Base-by-base conservation (phyloP, 1,284 basidiomycete species). In the Ceratobasidium sp. region DNA sequence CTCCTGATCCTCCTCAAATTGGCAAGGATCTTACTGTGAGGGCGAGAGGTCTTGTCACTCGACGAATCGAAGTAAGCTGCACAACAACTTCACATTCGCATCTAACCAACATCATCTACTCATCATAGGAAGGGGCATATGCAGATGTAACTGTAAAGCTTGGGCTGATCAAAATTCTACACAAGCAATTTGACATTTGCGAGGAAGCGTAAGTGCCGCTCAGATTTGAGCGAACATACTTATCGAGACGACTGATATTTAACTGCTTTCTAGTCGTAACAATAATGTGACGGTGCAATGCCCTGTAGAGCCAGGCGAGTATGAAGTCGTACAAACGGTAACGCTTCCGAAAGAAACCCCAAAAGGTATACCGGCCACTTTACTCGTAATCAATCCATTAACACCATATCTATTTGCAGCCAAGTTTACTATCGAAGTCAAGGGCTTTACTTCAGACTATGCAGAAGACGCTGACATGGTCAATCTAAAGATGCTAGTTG, bases 341-440 rank as follows among this genome's bases (percentile, higher is more conserved):
- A 82, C 82, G 50, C 79, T 85, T 1, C 84, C 84, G 34, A 79
- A 79, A 58, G 84, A 85, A 79, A 85, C 85, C 69, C 84, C 84
- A 14, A 80, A 80, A 57, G 83, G 83, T 83, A 41, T 82, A 78
- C 16, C 6, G 14, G 45, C 23, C 1, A 3, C 14, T 14, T 45
- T 48, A 23, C n/a, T 9, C 21, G 10, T 1, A 18, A 23, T 10
- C 4, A 10, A 3, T 60, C 12, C 4, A 43, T 23, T 60, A 53
- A 57, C 32, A 57, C 14, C 26, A 28, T 6, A n/a, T 12, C 12
- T 8, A 6, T 39, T 28, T 4, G 28, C 61, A 96, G 97, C 94
- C 81, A 97, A 94, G 80, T 98, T 98, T 83, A 81, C 78, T 9
- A 88, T 99, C 69, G 80, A 85, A 52, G 87, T 97, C 28, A 79